Evolutionary conservation across 345 rosid genomes (phyloP).

Genomic region (Eucalyptus brandiana): DNA sequence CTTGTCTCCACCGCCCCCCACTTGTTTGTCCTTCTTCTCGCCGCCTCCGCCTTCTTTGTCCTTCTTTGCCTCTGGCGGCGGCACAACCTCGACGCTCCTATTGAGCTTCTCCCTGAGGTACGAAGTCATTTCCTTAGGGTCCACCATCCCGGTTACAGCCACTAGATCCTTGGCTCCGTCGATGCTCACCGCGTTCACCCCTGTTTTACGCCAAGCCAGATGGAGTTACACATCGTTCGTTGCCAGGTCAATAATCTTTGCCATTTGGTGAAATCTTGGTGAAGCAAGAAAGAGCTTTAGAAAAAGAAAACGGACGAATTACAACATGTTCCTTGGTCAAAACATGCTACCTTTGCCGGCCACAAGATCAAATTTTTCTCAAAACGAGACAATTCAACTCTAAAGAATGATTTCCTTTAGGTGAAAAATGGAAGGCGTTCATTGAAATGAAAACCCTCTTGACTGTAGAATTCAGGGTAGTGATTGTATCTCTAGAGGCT

Average conservation of each 20-base stretch:
- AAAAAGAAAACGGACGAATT: neutral
- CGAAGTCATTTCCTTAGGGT: constrained; percentile 38
- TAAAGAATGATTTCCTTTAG: neutral
- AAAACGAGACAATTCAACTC: neutral
- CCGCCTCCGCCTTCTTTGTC: constrained; percentile 25
- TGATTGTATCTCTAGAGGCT: neutral
- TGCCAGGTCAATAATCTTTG: neutral
- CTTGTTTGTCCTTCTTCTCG: constrained; percentile 26
- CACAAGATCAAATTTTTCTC: neutral
- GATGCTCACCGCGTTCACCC: constrained; percentile 42
- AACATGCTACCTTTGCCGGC: neutral
- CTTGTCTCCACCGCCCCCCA: constrained; percentile 1
- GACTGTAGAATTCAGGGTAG: neutral
- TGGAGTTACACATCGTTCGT: neutral
- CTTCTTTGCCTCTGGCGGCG: neutral
- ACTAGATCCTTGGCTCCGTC: constrained; percentile 59
- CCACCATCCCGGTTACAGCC: constrained; percentile 65
- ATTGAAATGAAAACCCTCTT: neutral
- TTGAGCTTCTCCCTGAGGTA: constrained; percentile 45
- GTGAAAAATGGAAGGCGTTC: neutral
- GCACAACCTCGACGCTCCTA: constrained; percentile 54
- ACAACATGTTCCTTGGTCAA: neutral
- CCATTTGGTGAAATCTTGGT: neutral
- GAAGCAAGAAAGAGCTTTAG: neutral
- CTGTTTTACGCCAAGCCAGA: constrained; percentile 13